A percentile compares a stretch with the other conserved stretches of the same genome.
These are phyloP conservation scores for Kwoniella sp. DNA, from an alignment of 768 basidiomycete genomes.

Conservation along the genomic window DNA sequence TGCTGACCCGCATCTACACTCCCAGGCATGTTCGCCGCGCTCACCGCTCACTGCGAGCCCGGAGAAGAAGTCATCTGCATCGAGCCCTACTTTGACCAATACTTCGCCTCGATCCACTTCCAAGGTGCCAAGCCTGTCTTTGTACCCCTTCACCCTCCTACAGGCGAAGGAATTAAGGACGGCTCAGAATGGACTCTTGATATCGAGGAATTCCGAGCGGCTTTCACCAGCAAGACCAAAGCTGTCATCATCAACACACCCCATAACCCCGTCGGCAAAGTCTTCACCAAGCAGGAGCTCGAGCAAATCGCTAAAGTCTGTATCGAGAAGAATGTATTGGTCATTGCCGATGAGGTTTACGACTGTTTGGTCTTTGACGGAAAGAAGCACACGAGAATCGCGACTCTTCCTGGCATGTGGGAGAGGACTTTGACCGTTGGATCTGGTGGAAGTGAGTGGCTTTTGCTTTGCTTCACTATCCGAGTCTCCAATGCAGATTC, in stretches of 20 bases:
- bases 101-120: slow-evolving; percentile 87
- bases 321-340: slow-evolving; percentile 85
- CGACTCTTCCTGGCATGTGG: slow-evolving; percentile 97
- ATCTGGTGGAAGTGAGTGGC: slow-evolving; percentile 82
- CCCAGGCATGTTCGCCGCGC: slow-evolving; percentile 88
- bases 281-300: slow-evolving; percentile 81
- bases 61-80: slow-evolving; percentile 99
- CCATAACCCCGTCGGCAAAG: slow-evolving; percentile 98
- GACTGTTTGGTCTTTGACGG: slow-evolving; percentile 88
- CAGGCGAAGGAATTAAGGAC: slow-evolving; percentile 57
- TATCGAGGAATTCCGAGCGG: slow-evolving; percentile 79
- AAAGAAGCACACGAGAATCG: slow-evolving; percentile 87
- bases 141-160: slow-evolving; percentile 91
- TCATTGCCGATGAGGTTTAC: slow-evolving; percentile 99
- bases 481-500: too few relatives aligned
- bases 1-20: too few relatives aligned
- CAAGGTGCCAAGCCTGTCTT: slow-evolving; percentile 91
- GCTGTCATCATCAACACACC: slow-evolving; percentile 95
- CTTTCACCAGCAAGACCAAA: slow-evolving; percentile 86
- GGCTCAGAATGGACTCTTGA: slow-evolving; percentile 85
- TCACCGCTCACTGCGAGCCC: slow-evolving; percentile 83
- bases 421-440: slow-evolving; percentile 93
- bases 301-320: slow-evolving; percentile 82
- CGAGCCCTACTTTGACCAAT: slow-evolving; percentile 97
- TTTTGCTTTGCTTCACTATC: not conserved